Conservation (phyloP, 2,329 filamentous ascomycete species). For the Teratosphaeria gauchensis region DNA sequence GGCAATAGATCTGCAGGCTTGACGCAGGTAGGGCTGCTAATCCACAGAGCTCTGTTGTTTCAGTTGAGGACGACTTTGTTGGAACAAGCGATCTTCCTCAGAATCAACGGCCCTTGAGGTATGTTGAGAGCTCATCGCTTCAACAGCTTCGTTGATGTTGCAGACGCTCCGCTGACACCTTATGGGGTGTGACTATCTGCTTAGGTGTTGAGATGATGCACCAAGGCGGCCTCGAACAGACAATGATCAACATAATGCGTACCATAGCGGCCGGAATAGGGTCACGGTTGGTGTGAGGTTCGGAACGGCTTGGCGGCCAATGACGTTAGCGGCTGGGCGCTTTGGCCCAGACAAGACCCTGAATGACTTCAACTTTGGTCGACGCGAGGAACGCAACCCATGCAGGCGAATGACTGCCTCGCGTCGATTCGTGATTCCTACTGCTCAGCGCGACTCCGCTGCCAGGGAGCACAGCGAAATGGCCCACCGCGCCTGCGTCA, state of each 20-base stretch:
- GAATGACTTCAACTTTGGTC: background rate
- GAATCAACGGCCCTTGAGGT: no score
- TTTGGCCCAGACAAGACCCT: background rate
- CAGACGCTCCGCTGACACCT: background rate
- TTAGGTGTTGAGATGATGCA: background rate
- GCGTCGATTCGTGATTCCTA: background rate
- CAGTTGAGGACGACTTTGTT: background rate
- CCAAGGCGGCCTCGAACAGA: background rate
- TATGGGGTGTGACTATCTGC: background rate
- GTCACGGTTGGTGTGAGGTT: background rate
- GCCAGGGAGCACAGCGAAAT: background rate
- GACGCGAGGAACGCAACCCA: background rate
- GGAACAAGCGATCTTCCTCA: background rate
- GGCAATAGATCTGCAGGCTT: background rate
- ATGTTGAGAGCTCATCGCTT: background rate
- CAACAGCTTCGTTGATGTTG: background rate
- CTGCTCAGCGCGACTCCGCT: background rate
- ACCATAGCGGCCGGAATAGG: background rate
- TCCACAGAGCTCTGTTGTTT: background rate
- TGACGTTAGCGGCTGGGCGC: background rate
- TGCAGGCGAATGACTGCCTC: background rate
- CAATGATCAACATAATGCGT: background rate
- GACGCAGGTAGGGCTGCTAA: background rate
- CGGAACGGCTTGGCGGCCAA: background rate
- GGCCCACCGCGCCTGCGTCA: background rate